These are phyloP conservation scores for Trichosanthes truncata DNA, from an alignment of 306 rosid genomes.

Conservation along the genomic window DNA sequence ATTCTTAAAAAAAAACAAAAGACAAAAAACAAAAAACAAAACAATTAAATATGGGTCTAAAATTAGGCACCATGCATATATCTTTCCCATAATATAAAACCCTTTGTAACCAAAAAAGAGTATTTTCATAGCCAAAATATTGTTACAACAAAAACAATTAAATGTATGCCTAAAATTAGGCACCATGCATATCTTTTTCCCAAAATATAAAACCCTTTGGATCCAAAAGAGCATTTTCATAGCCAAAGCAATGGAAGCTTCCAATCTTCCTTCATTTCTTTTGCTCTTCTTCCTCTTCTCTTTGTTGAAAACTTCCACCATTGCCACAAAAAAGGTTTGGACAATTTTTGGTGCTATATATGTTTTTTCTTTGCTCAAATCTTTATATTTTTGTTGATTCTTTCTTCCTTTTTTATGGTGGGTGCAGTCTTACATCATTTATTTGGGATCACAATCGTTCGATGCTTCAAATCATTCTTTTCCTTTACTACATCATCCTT, in stretches of 20 bases:
- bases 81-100: too few species aligned
- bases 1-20: too few species aligned
- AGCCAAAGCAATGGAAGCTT: neutral
- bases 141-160: too few species aligned
- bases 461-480: slow-evolving; percentile 16
- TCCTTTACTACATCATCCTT: too few species aligned
- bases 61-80: too few species aligned
- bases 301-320: neutral
- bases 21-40: too few species aligned
- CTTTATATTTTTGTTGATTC: neutral
- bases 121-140: too few species aligned
- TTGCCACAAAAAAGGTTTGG: neutral
- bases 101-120: too few species aligned
- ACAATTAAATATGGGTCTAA: too few species aligned
- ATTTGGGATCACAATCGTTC: slow-evolving; percentile 32
- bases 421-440: slow-evolving; percentile 41
- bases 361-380: neutral
- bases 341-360: neutral
- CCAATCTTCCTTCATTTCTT: neutral
- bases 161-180: neutral
- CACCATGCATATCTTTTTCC: neutral
- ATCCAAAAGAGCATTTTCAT: neutral
- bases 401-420: neutral
- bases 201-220: neutral
- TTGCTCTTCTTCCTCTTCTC: neutral